phyloP scores from a whole-genome alignment of 139 green algal species.

The Parachlorella kessleri region DNA sequence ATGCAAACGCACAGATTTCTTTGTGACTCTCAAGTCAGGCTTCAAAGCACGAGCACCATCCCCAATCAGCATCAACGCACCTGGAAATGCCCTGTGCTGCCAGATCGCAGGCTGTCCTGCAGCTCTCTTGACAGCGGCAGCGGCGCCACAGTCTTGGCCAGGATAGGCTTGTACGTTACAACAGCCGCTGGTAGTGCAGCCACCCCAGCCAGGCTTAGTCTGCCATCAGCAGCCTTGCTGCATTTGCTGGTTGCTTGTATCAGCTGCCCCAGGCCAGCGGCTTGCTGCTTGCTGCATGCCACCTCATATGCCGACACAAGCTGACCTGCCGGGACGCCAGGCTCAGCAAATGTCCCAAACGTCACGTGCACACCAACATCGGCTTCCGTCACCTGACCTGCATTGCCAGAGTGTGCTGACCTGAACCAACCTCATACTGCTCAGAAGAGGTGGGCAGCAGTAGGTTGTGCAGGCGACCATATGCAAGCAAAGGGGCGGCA shows the following conservation, averaged over 20 bases:
- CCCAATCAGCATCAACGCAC: background rate
- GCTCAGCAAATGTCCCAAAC: background rate
- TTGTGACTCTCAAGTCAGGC: background rate
- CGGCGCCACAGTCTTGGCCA: conserved; percentile 22
- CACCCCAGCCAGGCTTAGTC: background rate
- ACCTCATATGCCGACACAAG: background rate
- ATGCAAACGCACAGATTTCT: background rate
- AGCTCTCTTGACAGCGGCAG: conserved; percentile 9
- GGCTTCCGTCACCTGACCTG: background rate
- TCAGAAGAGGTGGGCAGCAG: too few relatives aligned
- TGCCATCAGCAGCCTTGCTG: background rate
- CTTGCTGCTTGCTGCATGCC: background rate
- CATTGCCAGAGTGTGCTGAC: background rate
- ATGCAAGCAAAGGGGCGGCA: too few relatives aligned
- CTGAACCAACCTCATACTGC: background rate
- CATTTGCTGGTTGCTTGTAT: background rate
- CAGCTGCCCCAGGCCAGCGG: background rate
- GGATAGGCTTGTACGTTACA: conserved; percentile 18
- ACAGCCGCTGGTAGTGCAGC: background rate
- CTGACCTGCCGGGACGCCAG: background rate
- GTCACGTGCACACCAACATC: background rate
- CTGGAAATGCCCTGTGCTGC: background rate
- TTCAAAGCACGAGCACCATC: background rate
- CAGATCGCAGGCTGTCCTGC: background rate
- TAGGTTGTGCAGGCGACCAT: too few relatives aligned